A percentile compares a stretch with the other conserved stretches of the same genome.
Conservation (phyloP, 2,329 filamentous ascomycete genomes). For the Pseudodiploospora longispora region DNA sequence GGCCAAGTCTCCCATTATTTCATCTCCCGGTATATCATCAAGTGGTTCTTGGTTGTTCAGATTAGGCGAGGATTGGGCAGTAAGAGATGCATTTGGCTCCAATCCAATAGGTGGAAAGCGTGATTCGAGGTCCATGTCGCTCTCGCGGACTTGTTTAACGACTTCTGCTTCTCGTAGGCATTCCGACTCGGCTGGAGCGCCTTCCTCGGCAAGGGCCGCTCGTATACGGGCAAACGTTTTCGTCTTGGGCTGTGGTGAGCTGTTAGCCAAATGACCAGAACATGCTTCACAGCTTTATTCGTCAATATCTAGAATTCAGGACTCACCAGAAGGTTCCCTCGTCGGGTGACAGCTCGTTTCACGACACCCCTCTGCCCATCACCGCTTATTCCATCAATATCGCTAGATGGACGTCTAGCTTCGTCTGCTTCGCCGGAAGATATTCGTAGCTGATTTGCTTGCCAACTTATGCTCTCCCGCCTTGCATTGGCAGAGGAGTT, state of each 20-base stretch:
- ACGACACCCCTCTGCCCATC: constrained; percentile 67
- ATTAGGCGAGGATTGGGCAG: constrained; percentile 61
- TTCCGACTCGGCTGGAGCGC: constrained; percentile 79
- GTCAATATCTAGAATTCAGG: background rate
- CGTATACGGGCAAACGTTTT: constrained; percentile 92
- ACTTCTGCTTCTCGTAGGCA: constrained; percentile 89
- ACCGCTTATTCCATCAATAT: constrained; percentile 39
- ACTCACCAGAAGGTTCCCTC: constrained; percentile 80
- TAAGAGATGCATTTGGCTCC: constrained; percentile 41
- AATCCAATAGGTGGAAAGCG: constrained; percentile 29
- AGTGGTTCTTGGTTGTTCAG: constrained; percentile 56
- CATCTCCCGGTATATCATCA: constrained; percentile 64
- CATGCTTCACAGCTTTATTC: too few relatives aligned
- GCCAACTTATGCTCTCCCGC: constrained; percentile 82
- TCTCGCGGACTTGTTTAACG: constrained; percentile 88
- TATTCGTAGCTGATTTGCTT: constrained; percentile 81
- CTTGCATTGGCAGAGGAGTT: constrained; percentile 43
- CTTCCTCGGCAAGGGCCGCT: constrained; percentile 82
- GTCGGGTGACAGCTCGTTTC: constrained; percentile 71
- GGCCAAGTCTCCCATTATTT: constrained; percentile 51
- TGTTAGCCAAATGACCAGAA: constrained; percentile 17
- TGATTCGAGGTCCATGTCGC: constrained; percentile 58
- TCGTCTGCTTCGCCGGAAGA: constrained; percentile 61
- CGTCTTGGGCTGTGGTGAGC: constrained; percentile 67
- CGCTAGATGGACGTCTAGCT: constrained; percentile 59